Conservation (phyloP, 305 asterid genomes). For the Plantago rigida region DNA sequence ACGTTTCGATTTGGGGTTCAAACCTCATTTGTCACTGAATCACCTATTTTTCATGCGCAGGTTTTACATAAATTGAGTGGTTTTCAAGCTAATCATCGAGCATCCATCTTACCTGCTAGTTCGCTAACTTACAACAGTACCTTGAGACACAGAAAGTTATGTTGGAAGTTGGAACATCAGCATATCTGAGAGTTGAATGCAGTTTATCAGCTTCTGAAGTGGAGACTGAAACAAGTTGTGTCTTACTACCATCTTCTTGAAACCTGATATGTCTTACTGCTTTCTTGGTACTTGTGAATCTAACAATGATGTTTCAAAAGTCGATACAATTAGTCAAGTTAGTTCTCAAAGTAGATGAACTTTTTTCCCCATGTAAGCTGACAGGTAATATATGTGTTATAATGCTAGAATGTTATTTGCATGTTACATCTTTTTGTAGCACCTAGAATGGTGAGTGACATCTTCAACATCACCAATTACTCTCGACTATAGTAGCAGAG, state of each 20-base stretch:
- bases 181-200: background rate
- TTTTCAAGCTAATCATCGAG: background rate
- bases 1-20: background rate
- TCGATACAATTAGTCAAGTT: background rate
- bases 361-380: too few species aligned
- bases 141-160: too few species aligned
- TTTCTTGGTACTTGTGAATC: background rate
- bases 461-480: too few species aligned
- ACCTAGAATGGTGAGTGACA: too few species aligned
- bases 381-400: too few species aligned
- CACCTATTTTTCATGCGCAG: background rate
- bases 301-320: background rate
- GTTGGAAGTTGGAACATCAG: background rate
- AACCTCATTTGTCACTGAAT: background rate
- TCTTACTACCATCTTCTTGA: background rate
- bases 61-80: slow-evolving; percentile 6
- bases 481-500: too few species aligned
- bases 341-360: background rate
- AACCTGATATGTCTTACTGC: background rate
- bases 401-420: too few species aligned
- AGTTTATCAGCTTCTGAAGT: background rate
- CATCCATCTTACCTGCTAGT: background rate
- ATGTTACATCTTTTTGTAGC: too few species aligned
- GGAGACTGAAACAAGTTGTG: background rate
- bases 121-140: too few species aligned